Percentiles rank a stretch among this genome's conserved stretches.
Conservation (phyloP, 2,329 filamentous ascomycete genomes). For the Cladobotryum protrusum region DNA sequence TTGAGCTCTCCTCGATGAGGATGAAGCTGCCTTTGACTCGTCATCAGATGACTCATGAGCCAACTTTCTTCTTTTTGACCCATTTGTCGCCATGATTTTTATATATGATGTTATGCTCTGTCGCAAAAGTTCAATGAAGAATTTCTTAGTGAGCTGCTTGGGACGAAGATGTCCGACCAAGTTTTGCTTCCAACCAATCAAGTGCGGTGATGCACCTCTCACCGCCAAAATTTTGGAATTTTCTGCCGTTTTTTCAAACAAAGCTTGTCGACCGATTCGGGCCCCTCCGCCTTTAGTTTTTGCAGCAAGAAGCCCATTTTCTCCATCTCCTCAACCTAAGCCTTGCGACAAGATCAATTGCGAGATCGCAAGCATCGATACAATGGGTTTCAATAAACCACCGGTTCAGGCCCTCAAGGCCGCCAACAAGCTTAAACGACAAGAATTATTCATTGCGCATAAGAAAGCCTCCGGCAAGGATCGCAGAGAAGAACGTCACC, state of each 20-base stretch:
- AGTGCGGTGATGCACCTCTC: slow-evolving; percentile 13
- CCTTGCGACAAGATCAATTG: not conserved
- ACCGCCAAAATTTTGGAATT: slow-evolving; percentile 35
- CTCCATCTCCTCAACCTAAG: not conserved
- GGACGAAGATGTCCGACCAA: slow-evolving; percentile 2
- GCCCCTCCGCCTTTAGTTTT: not conserved
- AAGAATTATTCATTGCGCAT: slow-evolving; percentile 70
- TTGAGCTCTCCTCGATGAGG: slow-evolving; percentile 38
- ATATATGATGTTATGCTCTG: not conserved
- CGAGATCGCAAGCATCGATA: not conserved
- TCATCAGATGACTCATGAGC: slow-evolving; percentile 46
- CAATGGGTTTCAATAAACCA: slow-evolving; percentile 31
- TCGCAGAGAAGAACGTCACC: slow-evolving; percentile 70
- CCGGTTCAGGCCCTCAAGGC: slow-evolving; percentile 38
- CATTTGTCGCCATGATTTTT: slow-evolving; percentile 45
- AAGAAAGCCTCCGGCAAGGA: slow-evolving; percentile 71
- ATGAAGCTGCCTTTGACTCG: slow-evolving; percentile 26
- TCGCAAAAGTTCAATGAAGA: not conserved
- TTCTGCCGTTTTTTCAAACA: slow-evolving; percentile 23
- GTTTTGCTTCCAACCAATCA: slow-evolving; percentile 20
- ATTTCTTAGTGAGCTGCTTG: not conserved
- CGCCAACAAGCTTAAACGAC: slow-evolving; percentile 72
- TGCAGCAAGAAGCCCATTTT: slow-evolving; percentile 5
- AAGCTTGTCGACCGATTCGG: slow-evolving; percentile 1
- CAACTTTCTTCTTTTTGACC: slow-evolving; percentile 53